These are phyloP conservation scores for Aquanectria penicillioides DNA, from an alignment of 2,329 filamentous ascomycete species.

Conservation along the genomic window DNA sequence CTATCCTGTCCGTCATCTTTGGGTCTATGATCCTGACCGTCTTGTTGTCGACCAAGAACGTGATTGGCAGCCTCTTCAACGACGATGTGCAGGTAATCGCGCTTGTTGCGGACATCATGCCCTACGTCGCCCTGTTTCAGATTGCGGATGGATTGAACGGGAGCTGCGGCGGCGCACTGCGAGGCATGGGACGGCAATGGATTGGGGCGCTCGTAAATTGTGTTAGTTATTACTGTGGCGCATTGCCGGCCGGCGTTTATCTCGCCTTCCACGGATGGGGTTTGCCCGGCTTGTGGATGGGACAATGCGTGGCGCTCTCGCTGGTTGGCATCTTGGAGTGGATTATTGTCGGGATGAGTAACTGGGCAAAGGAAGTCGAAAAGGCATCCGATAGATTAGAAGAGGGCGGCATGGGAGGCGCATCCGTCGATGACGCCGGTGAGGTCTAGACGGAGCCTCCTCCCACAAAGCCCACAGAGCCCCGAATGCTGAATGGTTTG, in stretches of 20 bases:
- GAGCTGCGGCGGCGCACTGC: slow-evolving; percentile 80
- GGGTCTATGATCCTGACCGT: slow-evolving; percentile 74
- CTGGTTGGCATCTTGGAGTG: slow-evolving; percentile 82
- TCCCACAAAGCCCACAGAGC: no score
- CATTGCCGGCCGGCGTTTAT: slow-evolving; percentile 83
- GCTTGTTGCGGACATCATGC: slow-evolving; percentile 81
- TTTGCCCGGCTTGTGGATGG: slow-evolving; percentile 81
- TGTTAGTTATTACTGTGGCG: slow-evolving; percentile 84
- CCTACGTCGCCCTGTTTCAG: slow-evolving; percentile 88
- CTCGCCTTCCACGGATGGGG: slow-evolving; percentile 90
- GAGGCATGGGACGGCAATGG: slow-evolving; percentile 89
- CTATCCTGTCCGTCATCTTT: slow-evolving; percentile 75
- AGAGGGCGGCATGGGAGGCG: slow-evolving; percentile 27
- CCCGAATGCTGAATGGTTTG: no score
- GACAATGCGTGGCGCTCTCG: slow-evolving; percentile 83
- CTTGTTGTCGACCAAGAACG: slow-evolving; percentile 75
- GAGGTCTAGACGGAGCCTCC: slow-evolving; percentile 17
- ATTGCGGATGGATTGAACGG: slow-evolving; percentile 90
- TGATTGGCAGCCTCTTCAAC: slow-evolving; percentile 84
- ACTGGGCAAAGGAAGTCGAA: slow-evolving; percentile 68
- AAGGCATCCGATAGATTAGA: slow-evolving; percentile 39
- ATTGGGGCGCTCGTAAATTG: slow-evolving; percentile 85
- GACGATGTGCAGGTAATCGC: slow-evolving; percentile 76
- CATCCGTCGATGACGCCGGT: neutral
- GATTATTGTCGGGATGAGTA: slow-evolving; percentile 79